A percentile compares a stretch with the other conserved stretches of the same genome.
These are phyloP conservation scores for Nicotiana obtusifolia DNA, from an alignment of 257 asterid species.

Conservation along the genomic window DNA sequence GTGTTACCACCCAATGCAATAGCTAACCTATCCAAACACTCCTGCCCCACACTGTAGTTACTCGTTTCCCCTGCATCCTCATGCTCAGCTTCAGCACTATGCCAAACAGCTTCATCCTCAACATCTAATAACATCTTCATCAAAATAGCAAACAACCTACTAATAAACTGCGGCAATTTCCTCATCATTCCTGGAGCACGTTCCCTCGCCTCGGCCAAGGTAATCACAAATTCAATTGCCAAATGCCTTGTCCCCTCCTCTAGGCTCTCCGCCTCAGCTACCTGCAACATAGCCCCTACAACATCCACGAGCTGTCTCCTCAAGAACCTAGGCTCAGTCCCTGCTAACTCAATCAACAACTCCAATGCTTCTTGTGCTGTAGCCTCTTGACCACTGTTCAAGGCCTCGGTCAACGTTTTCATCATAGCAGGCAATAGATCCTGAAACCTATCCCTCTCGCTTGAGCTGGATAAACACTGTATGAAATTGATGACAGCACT, in stretches of 20 bases:
- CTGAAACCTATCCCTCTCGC: slow-evolving; percentile 89
- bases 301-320: slow-evolving; percentile 91
- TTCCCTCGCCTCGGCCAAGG: slow-evolving; percentile 91
- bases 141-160: slow-evolving; percentile 64
- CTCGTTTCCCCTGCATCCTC: slow-evolving; percentile 98
- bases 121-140: slow-evolving; percentile 86
- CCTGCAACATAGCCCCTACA: slow-evolving; percentile 89
- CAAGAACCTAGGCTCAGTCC: slow-evolving; percentile 85
- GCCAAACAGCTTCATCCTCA: slow-evolving; percentile 92
- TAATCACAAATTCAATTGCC: slow-evolving; percentile 93
- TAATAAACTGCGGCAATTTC: slow-evolving; percentile 87
- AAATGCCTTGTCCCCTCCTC: slow-evolving; percentile 94
- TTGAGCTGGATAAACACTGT: slow-evolving; percentile 67
- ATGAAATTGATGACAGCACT: slow-evolving; percentile 89
- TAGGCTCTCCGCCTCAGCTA: slow-evolving; percentile 82
- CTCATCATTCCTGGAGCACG: slow-evolving; percentile 99
- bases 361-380: slow-evolving; percentile 97
- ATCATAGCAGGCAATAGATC: slow-evolving; percentile 90
- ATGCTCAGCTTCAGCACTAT: slow-evolving; percentile 72
- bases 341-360: slow-evolving; percentile 86
- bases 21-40: slow-evolving; percentile 85
- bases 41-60: slow-evolving; percentile 90
- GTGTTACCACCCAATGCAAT: slow-evolving; percentile 90
- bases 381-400: slow-evolving; percentile 80
- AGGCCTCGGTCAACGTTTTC: slow-evolving; percentile 91